Evolutionary conservation across 1,284 basidiomycete species (phyloP).

Genomic region (Moesziomyces antarcticus): DNA sequence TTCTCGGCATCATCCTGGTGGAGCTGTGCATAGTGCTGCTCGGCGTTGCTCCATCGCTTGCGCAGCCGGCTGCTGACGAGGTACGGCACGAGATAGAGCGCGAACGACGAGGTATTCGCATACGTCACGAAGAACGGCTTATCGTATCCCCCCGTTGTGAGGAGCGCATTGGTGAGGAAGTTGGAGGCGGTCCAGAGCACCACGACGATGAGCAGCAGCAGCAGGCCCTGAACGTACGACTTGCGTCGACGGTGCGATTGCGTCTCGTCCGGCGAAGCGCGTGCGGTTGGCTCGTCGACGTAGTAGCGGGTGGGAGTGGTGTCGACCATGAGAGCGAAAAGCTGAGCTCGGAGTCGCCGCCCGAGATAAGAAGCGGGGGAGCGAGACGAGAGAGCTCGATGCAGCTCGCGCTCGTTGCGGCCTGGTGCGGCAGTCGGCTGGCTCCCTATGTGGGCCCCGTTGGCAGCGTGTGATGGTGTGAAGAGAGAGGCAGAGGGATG

Average conservation of each 20-base stretch:
- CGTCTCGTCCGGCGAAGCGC: conserved; percentile 2
- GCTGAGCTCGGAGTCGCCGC: too few relatives aligned
- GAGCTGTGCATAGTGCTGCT: conserved; percentile 8
- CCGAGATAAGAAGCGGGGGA: too few relatives aligned
- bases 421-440: too few relatives aligned
- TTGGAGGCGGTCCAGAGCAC: conserved; percentile 77
- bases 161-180: conserved; percentile 63
- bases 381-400: too few relatives aligned
- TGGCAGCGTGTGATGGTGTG: background rate
- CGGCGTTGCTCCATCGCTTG: conserved; percentile 18
- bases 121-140: conserved; percentile 76
- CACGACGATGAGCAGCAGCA: conserved; percentile 80
- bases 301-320: background rate
- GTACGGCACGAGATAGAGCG: conserved; percentile 86
- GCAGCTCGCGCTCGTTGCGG: too few relatives aligned
- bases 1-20: conserved; percentile 15
- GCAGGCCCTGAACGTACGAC: conserved; percentile 76
- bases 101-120: conserved; percentile 85
- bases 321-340: conserved; percentile 17
- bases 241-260: conserved; percentile 29
- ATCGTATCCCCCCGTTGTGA: conserved; percentile 64
- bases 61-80: conserved; percentile 45
- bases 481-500: background rate
- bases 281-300: background rate
- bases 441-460: too few relatives aligned